Evolutionary conservation across 1,139 yeast species (phyloP), one percentile per base, ranked within the genome.

Genomic region (Lodderomyces theae): DNA sequence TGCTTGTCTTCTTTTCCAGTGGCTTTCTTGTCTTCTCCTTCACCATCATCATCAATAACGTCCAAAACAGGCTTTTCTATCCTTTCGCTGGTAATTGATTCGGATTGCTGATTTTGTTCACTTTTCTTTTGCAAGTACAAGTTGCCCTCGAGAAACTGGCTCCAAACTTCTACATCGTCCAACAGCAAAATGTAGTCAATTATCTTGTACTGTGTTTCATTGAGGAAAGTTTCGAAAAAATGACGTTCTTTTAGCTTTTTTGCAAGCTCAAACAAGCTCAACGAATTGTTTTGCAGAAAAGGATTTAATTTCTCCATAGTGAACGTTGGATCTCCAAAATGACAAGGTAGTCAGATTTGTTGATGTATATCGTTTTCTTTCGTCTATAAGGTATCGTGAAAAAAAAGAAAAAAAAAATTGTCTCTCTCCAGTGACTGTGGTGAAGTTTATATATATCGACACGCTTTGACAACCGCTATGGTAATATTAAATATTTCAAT

Each of bases 181-280:
- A 56, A 52, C 36, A 54, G 47, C 41, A 66, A 44, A 32, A 83
- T 61, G 43, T 69, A 61, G 37, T 70, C 66, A 31, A 84, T 58
- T 3, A 83, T 71, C 45, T 76, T 70, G 49, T 69, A 69, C 56
- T 83, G 90, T 46, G 74, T 78, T n/a, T 80, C 77, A 34, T 80
- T 79, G 42, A 84, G 63, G 51, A 79, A 81, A 25, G 76, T 66
- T 47, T 77, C 79, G 57, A 84, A 82, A 43, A 73, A 72, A 21
- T 75, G 72, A 12, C 23, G 39, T 32, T 66, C 60, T 31, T 58
- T 51, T 26, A 82, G 60, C 45, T 65, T 66, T 43, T 69, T 72
- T 1, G 87, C 73, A 45, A 80, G 61, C 42, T 56, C 61, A 45
- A 72, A 70, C 40, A 81, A 61, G 45, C 62, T 65, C 19, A 43